Percentiles rank a stretch among this genome's conserved stretches.
Conservation (phyloP, 2,329 filamentous ascomycete species). For the Aureobasidium sp. region DNA sequence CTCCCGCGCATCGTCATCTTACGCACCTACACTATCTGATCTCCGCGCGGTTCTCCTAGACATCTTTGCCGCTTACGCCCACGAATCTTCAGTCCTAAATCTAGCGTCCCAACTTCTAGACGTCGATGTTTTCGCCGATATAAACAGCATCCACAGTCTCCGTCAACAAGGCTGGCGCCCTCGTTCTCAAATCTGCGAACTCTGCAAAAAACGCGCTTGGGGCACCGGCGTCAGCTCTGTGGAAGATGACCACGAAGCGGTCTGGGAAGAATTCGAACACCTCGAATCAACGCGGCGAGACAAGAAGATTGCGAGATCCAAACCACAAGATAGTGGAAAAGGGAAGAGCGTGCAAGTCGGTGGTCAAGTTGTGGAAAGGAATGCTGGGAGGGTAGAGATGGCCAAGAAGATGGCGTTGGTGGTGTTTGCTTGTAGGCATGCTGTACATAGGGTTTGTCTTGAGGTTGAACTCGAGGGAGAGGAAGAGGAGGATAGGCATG, state of each 20-base stretch:
- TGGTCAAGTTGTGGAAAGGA: constrained; percentile 31
- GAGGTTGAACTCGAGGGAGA: constrained; percentile 37
- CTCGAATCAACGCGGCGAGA: constrained; percentile 29
- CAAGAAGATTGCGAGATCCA: constrained; percentile 16
- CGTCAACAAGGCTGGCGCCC: constrained; percentile 86
- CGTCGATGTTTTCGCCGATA: constrained; percentile 78
- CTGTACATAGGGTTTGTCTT: constrained; percentile 62
- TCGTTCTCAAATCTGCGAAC: constrained; percentile 77
- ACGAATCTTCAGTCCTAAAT: constrained; percentile 81
- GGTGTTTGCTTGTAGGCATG: constrained; percentile 62
- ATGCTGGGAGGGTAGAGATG: constrained; percentile 40
- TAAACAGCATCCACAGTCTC: constrained; percentile 65
- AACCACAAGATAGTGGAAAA: constrained; percentile 27
- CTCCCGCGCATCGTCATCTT: constrained; percentile 64
- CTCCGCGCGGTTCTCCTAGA: constrained; percentile 76
- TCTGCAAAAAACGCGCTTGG: constrained; percentile 77
- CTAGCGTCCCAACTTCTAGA: constrained; percentile 83
- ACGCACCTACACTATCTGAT: constrained; percentile 77
- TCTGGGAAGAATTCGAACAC: constrained; percentile 21
- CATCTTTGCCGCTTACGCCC: constrained; percentile 91
- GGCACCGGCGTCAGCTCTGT: constrained; percentile 80
- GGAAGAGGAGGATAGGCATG: background rate
- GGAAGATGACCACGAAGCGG: constrained; percentile 44
- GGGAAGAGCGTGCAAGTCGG: constrained; percentile 41
- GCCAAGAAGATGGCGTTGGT: constrained; percentile 44